A percentile compares a stretch with the other conserved stretches of the same genome.
These are phyloP conservation scores for Candida oleophila DNA, from an alignment of 805 yeast genomes.

Conservation along the genomic window DNA sequence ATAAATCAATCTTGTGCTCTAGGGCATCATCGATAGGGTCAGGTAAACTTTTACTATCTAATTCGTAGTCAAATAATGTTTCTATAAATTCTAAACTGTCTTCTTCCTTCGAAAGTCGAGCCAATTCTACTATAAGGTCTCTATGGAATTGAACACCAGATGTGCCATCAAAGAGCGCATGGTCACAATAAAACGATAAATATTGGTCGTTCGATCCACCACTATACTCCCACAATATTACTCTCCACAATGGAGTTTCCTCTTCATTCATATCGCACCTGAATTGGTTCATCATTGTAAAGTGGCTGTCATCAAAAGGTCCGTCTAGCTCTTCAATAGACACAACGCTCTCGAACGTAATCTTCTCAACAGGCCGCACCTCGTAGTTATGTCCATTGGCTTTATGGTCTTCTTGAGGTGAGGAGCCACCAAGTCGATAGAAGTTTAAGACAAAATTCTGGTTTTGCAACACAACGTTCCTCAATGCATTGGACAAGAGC, in stretches of 20 bases:
- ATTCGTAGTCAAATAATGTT: conserved; percentile 9
- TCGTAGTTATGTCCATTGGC: conserved; percentile 12
- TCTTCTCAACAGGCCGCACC: conserved; percentile 15
- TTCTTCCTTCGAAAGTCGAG: conserved; percentile 5
- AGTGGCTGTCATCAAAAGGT: conserved; percentile 11
- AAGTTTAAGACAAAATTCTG: conserved; percentile 18
- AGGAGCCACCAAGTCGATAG: conserved; percentile 9
- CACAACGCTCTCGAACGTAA: conserved; percentile 23
- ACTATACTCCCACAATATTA: conserved; percentile 13
- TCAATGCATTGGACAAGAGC: conserved; percentile 18
- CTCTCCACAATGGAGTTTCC: conserved; percentile 21
- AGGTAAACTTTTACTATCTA: conserved; percentile 5
- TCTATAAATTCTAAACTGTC: conserved; percentile 2
- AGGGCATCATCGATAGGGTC: background rate
- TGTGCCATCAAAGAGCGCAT: conserved; percentile 32
- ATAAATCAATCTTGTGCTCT: background rate
- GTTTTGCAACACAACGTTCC: conserved; percentile 13
- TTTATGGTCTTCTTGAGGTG: conserved; percentile 2
- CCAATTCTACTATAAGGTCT: conserved; percentile 18
- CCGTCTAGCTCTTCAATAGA: conserved; percentile 7
- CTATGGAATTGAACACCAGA: conserved; percentile 30
- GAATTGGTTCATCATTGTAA: conserved; percentile 14
- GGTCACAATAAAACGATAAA: conserved; percentile 25
- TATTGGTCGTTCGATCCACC: conserved; percentile 11
- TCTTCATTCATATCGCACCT: conserved; percentile 7